Evolutionary conservation across 148 eudicot species (phyloP).

Genomic region (Vaccinium darrowii): DNA sequence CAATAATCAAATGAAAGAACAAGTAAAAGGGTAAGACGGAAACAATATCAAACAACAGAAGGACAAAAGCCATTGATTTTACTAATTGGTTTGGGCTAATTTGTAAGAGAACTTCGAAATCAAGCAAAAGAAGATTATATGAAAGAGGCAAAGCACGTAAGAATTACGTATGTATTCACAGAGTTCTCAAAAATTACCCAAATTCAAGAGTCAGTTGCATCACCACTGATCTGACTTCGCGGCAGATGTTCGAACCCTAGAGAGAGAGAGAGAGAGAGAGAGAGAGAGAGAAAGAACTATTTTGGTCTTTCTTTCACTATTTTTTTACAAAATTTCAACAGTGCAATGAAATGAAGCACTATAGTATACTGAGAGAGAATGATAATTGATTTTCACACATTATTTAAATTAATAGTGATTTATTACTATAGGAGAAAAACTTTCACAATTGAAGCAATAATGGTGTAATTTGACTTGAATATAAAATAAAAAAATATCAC

Average conservation of each 20-base stretch:
- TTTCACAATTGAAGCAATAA: no score
- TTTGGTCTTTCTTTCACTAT: no score
- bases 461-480: no score
- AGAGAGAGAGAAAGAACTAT: not conserved
- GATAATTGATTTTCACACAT: no score
- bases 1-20: not conserved
- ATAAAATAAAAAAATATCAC: no score
- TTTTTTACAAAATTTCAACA: no score
- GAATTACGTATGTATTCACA: not conserved
- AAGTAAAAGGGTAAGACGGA: not conserved
- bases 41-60: not conserved
- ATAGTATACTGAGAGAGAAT: no score
- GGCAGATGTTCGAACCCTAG: slow-evolving; percentile 13
- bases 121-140: not conserved
- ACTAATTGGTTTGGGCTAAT: not conserved
- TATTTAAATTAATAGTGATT: no score
- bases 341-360: no score
- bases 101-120: not conserved
- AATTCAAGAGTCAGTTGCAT: slow-evolving; percentile 87
- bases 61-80: not conserved
- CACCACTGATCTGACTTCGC: slow-evolving; percentile 12
- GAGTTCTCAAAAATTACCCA: slow-evolving; percentile 40
- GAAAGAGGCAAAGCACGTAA: not conserved
- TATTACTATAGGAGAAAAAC: no score
- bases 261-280: not conserved